A percentile compares a stretch with the other conserved stretches of the same genome.
Conservation (phyloP, 1,139 yeast species). For the Arxiozyma slooffiae region DNA sequence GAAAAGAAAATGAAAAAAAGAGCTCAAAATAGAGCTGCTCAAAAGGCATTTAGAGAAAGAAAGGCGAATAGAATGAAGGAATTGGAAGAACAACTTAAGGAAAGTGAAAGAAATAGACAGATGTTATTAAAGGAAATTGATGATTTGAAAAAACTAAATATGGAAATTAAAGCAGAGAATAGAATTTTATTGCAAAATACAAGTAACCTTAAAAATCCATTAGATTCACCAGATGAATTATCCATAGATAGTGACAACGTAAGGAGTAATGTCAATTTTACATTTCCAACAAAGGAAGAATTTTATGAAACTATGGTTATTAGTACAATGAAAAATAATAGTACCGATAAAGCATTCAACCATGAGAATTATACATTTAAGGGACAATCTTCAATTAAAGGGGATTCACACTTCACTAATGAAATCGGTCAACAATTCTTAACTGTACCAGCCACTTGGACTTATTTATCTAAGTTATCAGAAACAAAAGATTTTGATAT, state of each 20-base stretch:
- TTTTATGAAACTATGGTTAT: constrained; percentile 13
- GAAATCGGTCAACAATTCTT: constrained; percentile 32
- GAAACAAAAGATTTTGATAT: constrained; percentile 48
- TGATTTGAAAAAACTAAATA: constrained; percentile 38
- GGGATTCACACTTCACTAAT: constrained; percentile 4
- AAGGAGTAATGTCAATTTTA: constrained; percentile 7
- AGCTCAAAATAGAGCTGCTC: constrained; percentile 86
- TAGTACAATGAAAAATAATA: constrained; percentile 2
- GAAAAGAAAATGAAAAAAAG: constrained; percentile 40
- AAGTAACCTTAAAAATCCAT: background rate
- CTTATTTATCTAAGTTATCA: constrained; percentile 44
- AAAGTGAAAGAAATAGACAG: constrained; percentile 53
- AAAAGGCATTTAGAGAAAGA: constrained; percentile 79
- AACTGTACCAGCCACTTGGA: constrained; percentile 79
- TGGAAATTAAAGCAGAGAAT: constrained; percentile 35
- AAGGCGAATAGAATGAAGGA: constrained; percentile 68
- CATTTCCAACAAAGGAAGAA: constrained; percentile 26
- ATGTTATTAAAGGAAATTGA: constrained; percentile 47
- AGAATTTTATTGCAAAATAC: constrained; percentile 7
- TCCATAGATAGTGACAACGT: too few relatives aligned
- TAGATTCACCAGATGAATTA: background rate
- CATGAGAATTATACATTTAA: constrained; percentile 2
- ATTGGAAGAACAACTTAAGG: constrained; percentile 48
- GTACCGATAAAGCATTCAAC: background rate
- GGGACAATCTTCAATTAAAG: constrained; percentile 1